These are phyloP conservation scores for Calocybe gangraenosa DNA, from an alignment of 768 basidiomycete genomes.

Conservation along the genomic window DNA sequence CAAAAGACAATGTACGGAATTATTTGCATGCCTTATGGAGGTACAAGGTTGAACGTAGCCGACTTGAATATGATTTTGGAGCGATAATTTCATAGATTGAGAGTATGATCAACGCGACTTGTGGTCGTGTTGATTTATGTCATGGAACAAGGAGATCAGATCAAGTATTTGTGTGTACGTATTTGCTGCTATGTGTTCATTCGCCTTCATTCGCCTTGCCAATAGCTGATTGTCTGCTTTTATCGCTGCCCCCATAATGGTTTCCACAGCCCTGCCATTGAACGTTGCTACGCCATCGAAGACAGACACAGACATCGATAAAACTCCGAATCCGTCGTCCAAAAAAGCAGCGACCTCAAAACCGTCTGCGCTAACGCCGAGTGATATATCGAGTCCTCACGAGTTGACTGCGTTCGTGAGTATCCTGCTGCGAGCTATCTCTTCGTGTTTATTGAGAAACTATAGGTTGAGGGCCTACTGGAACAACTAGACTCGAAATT, in stretches of 20 bases:
- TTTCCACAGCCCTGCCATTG: slow-evolving; percentile 60
- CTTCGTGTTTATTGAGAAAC: not conserved
- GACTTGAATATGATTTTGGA: too few species aligned
- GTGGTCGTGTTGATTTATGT: too few species aligned
- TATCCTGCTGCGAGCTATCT: slow-evolving; percentile 14
- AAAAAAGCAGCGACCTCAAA: slow-evolving; percentile 38
- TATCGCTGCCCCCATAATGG: slow-evolving; percentile 23
- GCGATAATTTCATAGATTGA: not conserved
- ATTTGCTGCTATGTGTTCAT: too few species aligned
- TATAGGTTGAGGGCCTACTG: slow-evolving; percentile 81
- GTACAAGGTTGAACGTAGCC: too few species aligned
- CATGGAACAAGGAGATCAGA: too few species aligned
- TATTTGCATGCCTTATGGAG: too few species aligned
- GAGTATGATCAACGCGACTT: not conserved
- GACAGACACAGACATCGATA: slow-evolving; percentile 40
- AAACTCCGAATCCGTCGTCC: slow-evolving; percentile 44
- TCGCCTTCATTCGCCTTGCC: too few species aligned
- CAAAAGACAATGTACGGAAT: too few species aligned
- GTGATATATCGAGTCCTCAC: slow-evolving; percentile 87
- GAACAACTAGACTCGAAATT: slow-evolving; percentile 89
- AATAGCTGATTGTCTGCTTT: too few species aligned
- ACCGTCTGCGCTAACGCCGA: slow-evolving; percentile 35
- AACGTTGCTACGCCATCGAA: slow-evolving; percentile 62
- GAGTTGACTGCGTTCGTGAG: slow-evolving; percentile 92
- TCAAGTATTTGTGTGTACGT: too few species aligned